These are phyloP conservation scores for Coelastrella sp. DNA, from an alignment of 139 green algal genomes.

Conservation along the genomic window DNA sequence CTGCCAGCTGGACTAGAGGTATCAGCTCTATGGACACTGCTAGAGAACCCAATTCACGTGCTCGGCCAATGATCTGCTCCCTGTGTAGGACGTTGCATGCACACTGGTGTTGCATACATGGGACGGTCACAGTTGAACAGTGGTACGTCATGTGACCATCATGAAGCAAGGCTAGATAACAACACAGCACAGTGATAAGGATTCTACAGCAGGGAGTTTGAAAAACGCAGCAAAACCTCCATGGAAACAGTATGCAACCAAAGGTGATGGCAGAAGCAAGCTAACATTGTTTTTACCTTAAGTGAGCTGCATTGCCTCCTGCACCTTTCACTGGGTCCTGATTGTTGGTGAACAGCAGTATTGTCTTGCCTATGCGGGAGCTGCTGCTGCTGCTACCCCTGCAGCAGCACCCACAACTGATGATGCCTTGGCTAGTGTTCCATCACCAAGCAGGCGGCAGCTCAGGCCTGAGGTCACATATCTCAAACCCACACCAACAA, in stretches of 20 bases:
- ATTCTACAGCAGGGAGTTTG: too few species aligned
- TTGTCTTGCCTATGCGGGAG: conserved; percentile 6
- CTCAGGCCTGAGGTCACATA: too few species aligned
- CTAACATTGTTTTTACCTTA: not conserved
- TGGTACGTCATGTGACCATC: too few species aligned
- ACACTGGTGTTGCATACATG: too few species aligned
- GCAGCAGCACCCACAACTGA: too few species aligned
- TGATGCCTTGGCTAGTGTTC: too few species aligned
- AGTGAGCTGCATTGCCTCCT: conserved; percentile 18
- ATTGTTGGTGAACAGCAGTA: conserved; percentile 31
- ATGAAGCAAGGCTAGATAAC: too few species aligned
- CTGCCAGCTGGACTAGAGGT: not conserved
- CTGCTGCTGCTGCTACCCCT: conserved; percentile 20
- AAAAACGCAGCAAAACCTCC: not conserved
- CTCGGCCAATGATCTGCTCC: not conserved
- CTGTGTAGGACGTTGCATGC: not conserved
- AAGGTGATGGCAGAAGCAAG: not conserved
- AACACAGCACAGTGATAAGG: too few species aligned
- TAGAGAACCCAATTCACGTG: conserved; percentile 2
- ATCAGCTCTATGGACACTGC: conserved; percentile 2
- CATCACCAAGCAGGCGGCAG: too few species aligned
- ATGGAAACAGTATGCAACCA: not conserved
- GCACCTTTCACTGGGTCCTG: not conserved
- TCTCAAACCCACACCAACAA: too few species aligned
- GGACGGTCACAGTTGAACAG: too few species aligned